Percentiles rank a stretch among this genome's conserved stretches.
phyloP scores from a whole-genome alignment of 192 early-diverging fungal species.

The Coemansia sp. region DNA sequence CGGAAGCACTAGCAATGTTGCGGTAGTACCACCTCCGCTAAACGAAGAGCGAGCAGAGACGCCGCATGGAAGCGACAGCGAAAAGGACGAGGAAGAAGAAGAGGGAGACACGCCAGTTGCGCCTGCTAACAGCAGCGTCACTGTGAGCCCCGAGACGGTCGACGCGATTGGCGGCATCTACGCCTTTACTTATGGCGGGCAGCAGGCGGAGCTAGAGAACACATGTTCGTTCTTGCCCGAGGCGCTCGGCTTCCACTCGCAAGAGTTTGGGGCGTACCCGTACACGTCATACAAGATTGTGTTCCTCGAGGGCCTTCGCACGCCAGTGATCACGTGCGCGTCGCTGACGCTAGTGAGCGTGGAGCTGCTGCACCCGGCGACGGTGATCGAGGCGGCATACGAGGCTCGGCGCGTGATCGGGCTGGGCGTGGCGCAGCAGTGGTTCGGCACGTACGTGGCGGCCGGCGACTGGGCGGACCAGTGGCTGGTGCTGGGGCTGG shows the following conservation, averaged over 20 bases:
- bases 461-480: conserved; percentile 76
- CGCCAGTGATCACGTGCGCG: conserved; percentile 72
- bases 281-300: conserved; percentile 85
- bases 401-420: conserved; percentile 75
- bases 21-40: neutral
- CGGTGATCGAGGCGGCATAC: conserved; percentile 88
- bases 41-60: conserved; percentile 4
- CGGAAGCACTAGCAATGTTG: neutral
- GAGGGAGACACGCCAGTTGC: neutral
- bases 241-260: conserved; percentile 79
- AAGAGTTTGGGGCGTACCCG: conserved; percentile 89
- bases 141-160: conserved; percentile 18
- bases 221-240: conserved; percentile 66
- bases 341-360: conserved; percentile 77
- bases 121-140: conserved; percentile 17
- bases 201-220: conserved; percentile 62
- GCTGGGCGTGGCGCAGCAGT: conserved; percentile 81
- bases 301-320: conserved; percentile 79
- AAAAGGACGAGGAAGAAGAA: neutral
- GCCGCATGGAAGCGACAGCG: conserved; percentile 2
- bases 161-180: conserved; percentile 63
- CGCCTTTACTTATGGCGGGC: conserved; percentile 72
- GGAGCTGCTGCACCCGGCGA: conserved; percentile 67
- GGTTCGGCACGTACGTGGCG: conserved; percentile 90
- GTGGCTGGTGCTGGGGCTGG: conserved; percentile 87